Percentiles rank a stretch among this genome's conserved stretches.
phyloP scores from a whole-genome alignment of 768 basidiomycete species.

The Panellus pusillus region DNA sequence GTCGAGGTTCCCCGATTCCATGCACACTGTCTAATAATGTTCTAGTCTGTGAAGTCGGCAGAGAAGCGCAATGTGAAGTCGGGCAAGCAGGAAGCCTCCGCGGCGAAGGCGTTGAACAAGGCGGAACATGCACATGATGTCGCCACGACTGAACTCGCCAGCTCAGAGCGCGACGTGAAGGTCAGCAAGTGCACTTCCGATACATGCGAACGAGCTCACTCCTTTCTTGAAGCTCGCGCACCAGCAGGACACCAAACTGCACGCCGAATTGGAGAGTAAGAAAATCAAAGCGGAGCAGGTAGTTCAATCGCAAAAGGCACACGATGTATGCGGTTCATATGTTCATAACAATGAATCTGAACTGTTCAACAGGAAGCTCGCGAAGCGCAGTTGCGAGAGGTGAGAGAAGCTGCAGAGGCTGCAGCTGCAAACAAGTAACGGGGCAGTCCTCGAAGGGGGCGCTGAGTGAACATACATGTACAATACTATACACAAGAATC shows the following conservation, averaged over 20 bases:
- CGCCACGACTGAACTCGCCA: slow-evolving; percentile 36
- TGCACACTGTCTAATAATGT: not conserved
- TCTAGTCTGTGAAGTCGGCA: slow-evolving; percentile 47
- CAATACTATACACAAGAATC: not conserved
- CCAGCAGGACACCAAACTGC: slow-evolving; percentile 23
- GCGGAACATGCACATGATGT: slow-evolving; percentile 46
- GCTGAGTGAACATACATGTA: too few relatives aligned
- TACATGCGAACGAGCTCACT: not conserved
- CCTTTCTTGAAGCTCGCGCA: slow-evolving; percentile 24
- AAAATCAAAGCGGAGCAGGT: slow-evolving; percentile 23
- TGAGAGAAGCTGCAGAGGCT: slow-evolving; percentile 6
- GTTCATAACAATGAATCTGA: not conserved
- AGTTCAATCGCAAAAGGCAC: slow-evolving; percentile 12
- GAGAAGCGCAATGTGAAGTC: slow-evolving; percentile 43
- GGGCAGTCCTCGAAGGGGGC: too few relatives aligned
- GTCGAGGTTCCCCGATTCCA: not conserved
- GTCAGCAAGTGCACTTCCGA: slow-evolving; percentile 20
- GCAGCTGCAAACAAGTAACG: not conserved
- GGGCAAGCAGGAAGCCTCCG: slow-evolving; percentile 44
- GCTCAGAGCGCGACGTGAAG: slow-evolving; percentile 38
- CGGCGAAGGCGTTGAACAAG: slow-evolving; percentile 45
- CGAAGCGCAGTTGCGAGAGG: slow-evolving; percentile 17
- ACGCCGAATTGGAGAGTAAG: slow-evolving; percentile 20
- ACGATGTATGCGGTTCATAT: slow-evolving; percentile 15
- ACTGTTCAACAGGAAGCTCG: slow-evolving; percentile 10